Evolutionary conservation across 257 asterid species (phyloP).

Genomic region (Craterostigma plantagineum): DNA sequence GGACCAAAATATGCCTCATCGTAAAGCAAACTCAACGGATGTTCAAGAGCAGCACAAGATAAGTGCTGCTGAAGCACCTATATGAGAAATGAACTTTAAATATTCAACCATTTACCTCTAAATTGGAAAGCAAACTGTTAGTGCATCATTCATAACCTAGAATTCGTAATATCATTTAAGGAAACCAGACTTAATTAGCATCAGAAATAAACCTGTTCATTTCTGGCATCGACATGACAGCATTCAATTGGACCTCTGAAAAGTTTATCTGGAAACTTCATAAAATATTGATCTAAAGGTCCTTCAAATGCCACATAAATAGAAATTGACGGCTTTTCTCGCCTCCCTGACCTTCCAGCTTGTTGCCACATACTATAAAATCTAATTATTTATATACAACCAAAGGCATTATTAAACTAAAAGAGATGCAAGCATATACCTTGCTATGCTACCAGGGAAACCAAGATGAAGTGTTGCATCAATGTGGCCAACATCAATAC

Average conservation of each 20-base stretch:
- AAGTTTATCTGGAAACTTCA: slow-evolving; percentile 81
- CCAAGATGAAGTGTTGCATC: slow-evolving; percentile 95
- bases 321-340: slow-evolving; percentile 80
- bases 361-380: slow-evolving; percentile 78
- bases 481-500: slow-evolving; percentile 92
- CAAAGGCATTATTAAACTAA: slow-evolving; percentile 5
- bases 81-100: slow-evolving; percentile 14
- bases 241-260: slow-evolving; percentile 74
- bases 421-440: slow-evolving; percentile 23
- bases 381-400: slow-evolving; percentile 8
- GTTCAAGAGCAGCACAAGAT: slow-evolving; percentile 80
- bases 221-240: slow-evolving; percentile 80
- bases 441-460: slow-evolving; percentile 92
- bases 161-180: not conserved
- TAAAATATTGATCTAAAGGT: slow-evolving; percentile 86
- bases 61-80: slow-evolving; percentile 90
- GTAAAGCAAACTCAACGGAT: slow-evolving; percentile 51
- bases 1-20: slow-evolving; percentile 69
- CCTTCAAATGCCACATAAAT: slow-evolving; percentile 94
- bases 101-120: slow-evolving; percentile 10
- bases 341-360: slow-evolving; percentile 95
- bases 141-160: not conserved
- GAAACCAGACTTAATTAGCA: not conserved
- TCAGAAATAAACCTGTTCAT: slow-evolving; percentile 77
- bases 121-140: not conserved